Evolutionary conservation across 2,329 filamentous ascomycete genomes (phyloP).

Genomic region (Cadophora luteo-olivacea): DNA sequence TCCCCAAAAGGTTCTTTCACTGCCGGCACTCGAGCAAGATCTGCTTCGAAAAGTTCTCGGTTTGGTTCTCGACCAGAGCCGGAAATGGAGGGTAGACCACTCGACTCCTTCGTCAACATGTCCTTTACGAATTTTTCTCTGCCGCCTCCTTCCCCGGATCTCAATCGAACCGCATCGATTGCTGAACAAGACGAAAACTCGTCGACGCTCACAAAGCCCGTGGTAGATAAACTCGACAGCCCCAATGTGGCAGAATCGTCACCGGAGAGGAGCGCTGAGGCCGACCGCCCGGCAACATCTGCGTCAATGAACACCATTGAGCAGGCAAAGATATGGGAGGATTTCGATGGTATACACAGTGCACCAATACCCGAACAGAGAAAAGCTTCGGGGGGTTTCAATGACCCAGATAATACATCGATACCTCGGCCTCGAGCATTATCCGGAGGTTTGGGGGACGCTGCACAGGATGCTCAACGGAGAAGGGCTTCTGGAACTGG

Average conservation of each 20-base stretch:
- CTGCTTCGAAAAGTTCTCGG: constrained; percentile 59
- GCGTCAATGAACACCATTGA: constrained; percentile 59
- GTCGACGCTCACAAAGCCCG: constrained; percentile 36
- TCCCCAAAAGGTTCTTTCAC: constrained; percentile 69
- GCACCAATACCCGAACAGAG: constrained; percentile 23
- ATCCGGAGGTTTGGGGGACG: background rate
- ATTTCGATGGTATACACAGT: constrained; percentile 84
- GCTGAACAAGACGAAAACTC: constrained; percentile 40
- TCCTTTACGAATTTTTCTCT: constrained; percentile 31
- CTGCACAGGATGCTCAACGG: constrained; percentile 19
- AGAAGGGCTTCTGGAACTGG: constrained; percentile 26
- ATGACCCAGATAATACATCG: constrained; percentile 12
- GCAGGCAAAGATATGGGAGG: constrained; percentile 73
- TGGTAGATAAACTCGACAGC: constrained; percentile 32
- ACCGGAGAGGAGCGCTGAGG: constrained; percentile 25
- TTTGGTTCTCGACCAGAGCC: constrained; percentile 44
- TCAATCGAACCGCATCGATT: constrained; percentile 37
- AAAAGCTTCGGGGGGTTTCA: constrained; percentile 13
- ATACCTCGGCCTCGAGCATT: background rate
- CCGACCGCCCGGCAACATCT: constrained; percentile 37
- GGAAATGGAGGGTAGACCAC: constrained; percentile 44
- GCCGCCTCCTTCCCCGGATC: constrained; percentile 33
- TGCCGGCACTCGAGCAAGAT: constrained; percentile 53
- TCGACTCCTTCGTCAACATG: constrained; percentile 43
- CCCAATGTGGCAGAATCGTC: constrained; percentile 22